Percentiles rank a stretch among this genome's conserved stretches.
Evolutionary conservation across 805 yeast genomes (phyloP).

Genomic region (Jamesozyma spencerorum): DNA sequence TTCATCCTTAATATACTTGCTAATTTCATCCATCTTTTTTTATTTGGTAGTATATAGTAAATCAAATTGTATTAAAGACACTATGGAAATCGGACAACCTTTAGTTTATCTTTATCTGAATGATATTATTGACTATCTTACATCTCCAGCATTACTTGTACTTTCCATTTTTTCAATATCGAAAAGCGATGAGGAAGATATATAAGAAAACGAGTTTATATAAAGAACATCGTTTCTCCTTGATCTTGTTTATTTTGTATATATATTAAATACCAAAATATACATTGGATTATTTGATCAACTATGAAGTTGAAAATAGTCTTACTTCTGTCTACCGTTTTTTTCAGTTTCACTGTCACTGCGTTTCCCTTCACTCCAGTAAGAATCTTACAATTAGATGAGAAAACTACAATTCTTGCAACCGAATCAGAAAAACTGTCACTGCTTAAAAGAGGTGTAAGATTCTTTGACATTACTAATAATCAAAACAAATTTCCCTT

Average conservation of each 20-base stretch:
- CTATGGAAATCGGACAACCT: no score
- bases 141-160: background rate
- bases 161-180: no score
- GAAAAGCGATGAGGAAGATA: no score
- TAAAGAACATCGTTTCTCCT: no score
- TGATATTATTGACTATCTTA: background rate
- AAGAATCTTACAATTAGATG: constrained; percentile 20
- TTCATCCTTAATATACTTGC: constrained; percentile 12
- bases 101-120: background rate
- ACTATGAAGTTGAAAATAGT: background rate
- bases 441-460: constrained; percentile 39
- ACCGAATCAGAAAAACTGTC: constrained; percentile 37
- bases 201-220: no score
- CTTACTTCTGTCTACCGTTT: background rate
- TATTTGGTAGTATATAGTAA: no score
- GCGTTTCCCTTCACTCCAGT: constrained; percentile 8
- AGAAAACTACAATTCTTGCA: constrained; percentile 22
- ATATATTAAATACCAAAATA: no score
- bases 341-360: background rate
- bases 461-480: constrained; percentile 58
- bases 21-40: background rate
- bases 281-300: no score
- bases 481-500: constrained; percentile 12
- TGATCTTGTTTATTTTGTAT: no score
- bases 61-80: no score